Evolutionary conservation across 495 filamentous ascomycete species (phyloP).

Genomic region (Penicillium flavigenum): DNA sequence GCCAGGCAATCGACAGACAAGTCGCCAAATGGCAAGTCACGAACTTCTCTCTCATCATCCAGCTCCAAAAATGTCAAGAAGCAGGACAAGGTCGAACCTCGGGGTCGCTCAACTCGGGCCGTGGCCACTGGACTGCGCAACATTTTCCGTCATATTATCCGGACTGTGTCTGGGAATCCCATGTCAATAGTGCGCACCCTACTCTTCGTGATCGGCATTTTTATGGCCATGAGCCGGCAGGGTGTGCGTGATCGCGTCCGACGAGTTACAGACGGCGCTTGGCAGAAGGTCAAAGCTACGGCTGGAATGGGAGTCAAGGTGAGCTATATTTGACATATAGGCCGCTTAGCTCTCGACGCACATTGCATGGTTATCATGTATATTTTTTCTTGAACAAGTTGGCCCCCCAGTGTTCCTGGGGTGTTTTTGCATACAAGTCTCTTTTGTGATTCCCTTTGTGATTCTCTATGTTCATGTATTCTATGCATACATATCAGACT

Average conservation of each 20-base stretch:
- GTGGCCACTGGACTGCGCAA: conserved; percentile 54
- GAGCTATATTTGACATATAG: conserved; percentile 73
- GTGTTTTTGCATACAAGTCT: conserved; percentile 23
- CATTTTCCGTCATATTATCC: conserved; percentile 59
- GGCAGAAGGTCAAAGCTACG: conserved; percentile 81
- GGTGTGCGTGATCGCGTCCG: conserved; percentile 73
- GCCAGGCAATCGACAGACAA: conserved; percentile 32
- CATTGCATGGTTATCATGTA: conserved; percentile 21
- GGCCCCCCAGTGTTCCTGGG: neutral
- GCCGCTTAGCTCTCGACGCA: conserved; percentile 3
- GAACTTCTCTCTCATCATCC: conserved; percentile 36
- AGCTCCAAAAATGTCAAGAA: conserved; percentile 43
- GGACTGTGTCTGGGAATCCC: conserved; percentile 68
- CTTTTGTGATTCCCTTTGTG: conserved; percentile 28
- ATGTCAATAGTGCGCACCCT: conserved; percentile 70
- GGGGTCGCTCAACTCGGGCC: conserved; percentile 33
- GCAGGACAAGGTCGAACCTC: conserved; percentile 37
- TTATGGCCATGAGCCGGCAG: conserved; percentile 72
- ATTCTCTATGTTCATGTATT: conserved; percentile 18
- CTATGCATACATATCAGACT: conserved; percentile 12
- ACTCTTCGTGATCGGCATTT: conserved; percentile 77
- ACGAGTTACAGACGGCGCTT: conserved; percentile 63
- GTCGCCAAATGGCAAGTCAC: conserved; percentile 30
- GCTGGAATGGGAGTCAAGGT: conserved; percentile 98
- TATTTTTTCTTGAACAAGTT: conserved; percentile 17